Evolutionary conservation across 148 eudicot species (phyloP), one percentile per base, ranked within the genome.

Genomic region (Cornus controversa): DNA sequence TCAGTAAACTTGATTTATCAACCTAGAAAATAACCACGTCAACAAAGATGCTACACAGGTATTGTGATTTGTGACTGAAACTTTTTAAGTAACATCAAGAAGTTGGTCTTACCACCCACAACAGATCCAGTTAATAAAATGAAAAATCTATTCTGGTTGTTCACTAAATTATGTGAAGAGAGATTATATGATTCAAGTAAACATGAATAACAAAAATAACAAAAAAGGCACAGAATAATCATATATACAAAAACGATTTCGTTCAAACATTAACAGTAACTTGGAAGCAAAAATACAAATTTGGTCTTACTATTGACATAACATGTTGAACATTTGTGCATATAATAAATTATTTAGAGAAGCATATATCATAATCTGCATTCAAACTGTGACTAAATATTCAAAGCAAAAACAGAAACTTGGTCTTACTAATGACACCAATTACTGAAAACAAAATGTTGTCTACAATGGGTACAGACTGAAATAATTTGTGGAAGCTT

Each of bases 401-500:
- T 13, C 18, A 50, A 50, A 10, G 28, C 72, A 22, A 28, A 27
- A 79, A 57, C 42, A 26, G 27, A 50, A 50, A 26, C 2, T 50
- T 26, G 74, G 36, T 71, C 26, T 50, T 1, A 70, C 10, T 70
- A 6, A 45, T 28, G 27, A 71, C 20, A 47, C 37, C 60, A 47
- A 26, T 18, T 18, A 18, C 25, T 72, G 11, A 45, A 45, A 8
- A 8, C 13, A 31, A 45, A 45, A 45, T 45, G 7, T 3, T 7
- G 50, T 45, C 50, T 45, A 5, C 13, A 8, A 45, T 5, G 50
- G 50, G 13, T 45, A 11, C 13, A 45, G 9, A 45, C 50, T 11
- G 13, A 45, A 45, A 8, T 45, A 54, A 4, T 13, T 62, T 23
- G 6, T 15, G 54, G 57, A 40, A 72, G 2, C 93, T 79, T 82